These are phyloP conservation scores for Hanseniaspora vineae DNA, from an alignment of 805 yeast species.

Conservation along the genomic window DNA sequence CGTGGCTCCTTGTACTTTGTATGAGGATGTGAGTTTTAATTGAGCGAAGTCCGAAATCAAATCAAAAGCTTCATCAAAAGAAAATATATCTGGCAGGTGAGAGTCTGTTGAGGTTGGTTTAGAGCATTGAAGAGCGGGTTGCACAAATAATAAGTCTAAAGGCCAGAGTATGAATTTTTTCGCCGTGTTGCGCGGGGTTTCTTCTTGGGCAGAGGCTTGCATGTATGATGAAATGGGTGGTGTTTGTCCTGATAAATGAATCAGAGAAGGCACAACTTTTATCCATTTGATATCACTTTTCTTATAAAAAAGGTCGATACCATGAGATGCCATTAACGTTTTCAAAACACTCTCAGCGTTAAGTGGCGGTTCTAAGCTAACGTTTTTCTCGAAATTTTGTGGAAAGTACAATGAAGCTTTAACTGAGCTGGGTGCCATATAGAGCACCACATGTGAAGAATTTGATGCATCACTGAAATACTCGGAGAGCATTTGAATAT, in stretches of 20 bases:
- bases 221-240: constrained; percentile 42
- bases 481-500: constrained; percentile 24
- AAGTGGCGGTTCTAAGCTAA: constrained; percentile 28
- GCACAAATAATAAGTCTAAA: constrained; percentile 47
- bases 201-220: no score
- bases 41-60: constrained; percentile 28
- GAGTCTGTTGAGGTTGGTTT: constrained; percentile 1
- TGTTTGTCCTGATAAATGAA: constrained; percentile 56
- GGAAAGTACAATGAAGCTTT: constrained; percentile 28
- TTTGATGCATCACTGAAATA: constrained; percentile 17
- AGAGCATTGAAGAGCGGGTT: constrained; percentile 15
- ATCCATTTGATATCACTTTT: constrained; percentile 39
- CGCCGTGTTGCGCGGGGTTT: not conserved
- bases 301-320: constrained; percentile 14
- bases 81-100: constrained; percentile 4
- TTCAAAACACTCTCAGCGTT: constrained; percentile 26
- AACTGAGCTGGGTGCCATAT: constrained; percentile 45
- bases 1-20: constrained; percentile 24
- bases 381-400: constrained; percentile 22
- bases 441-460: constrained; percentile 23
- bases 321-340: constrained; percentile 28
- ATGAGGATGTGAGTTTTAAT: constrained; percentile 26
- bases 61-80: constrained; percentile 22
- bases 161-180: constrained; percentile 63
- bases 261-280: constrained; percentile 52